Percentiles rank a stretch among this genome's conserved stretches.
These are phyloP conservation scores for Leucocoprinus leucothites DNA, from an alignment of 768 basidiomycete genomes.

Conservation along the genomic window DNA sequence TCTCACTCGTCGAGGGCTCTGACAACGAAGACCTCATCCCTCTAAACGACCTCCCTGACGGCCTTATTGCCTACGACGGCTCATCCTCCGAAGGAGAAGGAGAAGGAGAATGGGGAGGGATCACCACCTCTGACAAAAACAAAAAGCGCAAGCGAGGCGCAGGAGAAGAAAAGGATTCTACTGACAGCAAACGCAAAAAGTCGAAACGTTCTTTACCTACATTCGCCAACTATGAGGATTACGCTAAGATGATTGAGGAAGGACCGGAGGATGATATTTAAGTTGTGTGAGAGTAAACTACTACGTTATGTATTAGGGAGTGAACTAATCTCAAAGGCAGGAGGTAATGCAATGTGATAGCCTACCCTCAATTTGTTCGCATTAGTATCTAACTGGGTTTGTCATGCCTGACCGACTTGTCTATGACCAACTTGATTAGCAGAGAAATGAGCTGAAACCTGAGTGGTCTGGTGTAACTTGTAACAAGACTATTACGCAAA, in stretches of 20 bases:
- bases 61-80: constrained; percentile 59
- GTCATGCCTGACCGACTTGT: too few species aligned
- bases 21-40: constrained; percentile 71
- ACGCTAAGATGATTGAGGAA: constrained; percentile 81
- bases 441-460: too few species aligned
- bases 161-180: constrained; percentile 31
- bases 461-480: too few species aligned
- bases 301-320: too few species aligned
- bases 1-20: constrained; percentile 32
- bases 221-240: constrained; percentile 87
- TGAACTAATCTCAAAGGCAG: too few species aligned
- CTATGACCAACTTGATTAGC: too few species aligned
- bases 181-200: constrained; percentile 61
- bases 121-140: constrained; percentile 30
- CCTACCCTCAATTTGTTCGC: too few species aligned
- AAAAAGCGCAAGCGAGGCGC: constrained; percentile 32
- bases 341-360: too few species aligned
- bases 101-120: constrained; percentile 53
- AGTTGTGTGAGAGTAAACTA: neutral
- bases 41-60: constrained; percentile 53
- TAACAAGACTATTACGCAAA: too few species aligned
- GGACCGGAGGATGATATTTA: constrained; percentile 65
- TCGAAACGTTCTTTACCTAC: constrained; percentile 60
- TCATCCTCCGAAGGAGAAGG: constrained; percentile 43
- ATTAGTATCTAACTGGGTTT: too few species aligned